Evolutionary conservation across 140 eudicot genomes (phyloP).

Genomic region (Oenanthe javanica): DNA sequence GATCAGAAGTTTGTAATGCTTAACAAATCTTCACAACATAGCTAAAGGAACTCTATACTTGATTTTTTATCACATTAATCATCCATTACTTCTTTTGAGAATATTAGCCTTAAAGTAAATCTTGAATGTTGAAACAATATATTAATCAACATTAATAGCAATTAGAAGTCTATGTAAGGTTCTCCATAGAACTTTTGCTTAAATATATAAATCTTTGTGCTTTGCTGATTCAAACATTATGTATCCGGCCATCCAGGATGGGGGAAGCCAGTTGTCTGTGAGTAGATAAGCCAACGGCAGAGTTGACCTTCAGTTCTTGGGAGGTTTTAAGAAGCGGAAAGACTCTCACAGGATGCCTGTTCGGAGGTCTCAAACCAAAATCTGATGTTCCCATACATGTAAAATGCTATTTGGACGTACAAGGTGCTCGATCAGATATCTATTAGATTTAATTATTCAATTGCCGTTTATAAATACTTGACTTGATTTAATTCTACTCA

Average conservation of each 20-base stretch:
- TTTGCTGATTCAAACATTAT: background rate
- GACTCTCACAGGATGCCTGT: slow-evolving; percentile 49
- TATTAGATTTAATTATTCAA: background rate
- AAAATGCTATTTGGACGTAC: slow-evolving; percentile 49
- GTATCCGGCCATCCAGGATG: slow-evolving; percentile 44
- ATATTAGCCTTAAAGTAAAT: no score
- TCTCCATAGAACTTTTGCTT: no score
- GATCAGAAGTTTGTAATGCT: no score
- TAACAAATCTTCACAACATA: no score
- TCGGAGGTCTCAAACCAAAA: slow-evolving; percentile 81
- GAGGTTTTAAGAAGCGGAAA: slow-evolving; percentile 52
- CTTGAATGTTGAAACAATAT: no score
- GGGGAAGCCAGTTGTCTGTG: slow-evolving; percentile 79
- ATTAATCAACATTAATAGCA: no score
- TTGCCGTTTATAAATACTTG: no score
- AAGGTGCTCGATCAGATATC: slow-evolving; percentile 33
- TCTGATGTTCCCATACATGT: slow-evolving; percentile 53
- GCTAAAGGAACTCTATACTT: no score
- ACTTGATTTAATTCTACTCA: no score
- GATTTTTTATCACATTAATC: background rate
- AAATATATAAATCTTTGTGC: background rate
- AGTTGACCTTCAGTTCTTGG: slow-evolving; percentile 37
- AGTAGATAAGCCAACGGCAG: slow-evolving; percentile 45
- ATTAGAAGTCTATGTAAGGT: background rate
- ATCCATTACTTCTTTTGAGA: background rate